Base-by-base conservation (phyloP, 1,284 basidiomycete genomes). In the Bjerkandera adusta region DNA sequence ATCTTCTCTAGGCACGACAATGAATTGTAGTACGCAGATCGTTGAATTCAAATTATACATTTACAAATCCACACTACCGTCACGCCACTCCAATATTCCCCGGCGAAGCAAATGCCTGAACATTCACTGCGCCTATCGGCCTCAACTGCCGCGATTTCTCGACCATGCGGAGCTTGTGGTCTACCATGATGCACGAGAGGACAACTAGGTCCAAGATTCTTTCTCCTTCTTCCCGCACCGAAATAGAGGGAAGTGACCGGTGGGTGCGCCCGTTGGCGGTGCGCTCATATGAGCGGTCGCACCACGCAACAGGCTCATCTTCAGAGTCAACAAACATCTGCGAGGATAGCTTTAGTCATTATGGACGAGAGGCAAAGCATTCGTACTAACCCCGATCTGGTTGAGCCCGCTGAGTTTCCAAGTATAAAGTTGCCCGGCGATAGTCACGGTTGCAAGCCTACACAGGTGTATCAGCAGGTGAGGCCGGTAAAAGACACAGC, bases 361-460 rank as follows among this genome's bases (percentile, higher is more conserved):
- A 22, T 38, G 5, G 3, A 4, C 2, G 5, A 38, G 12, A 25
- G 12, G 18, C 22, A 3, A 10, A 6, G 32, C 7, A 38, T 7
- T 10, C 25, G 8, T 2, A 42, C 35, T 38, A 12, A 49, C 47
- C 4, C 8, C 29, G 3, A 49, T 8, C 7, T 25, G 29, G 22
- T 40, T 34, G 13, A 8, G 21, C 15, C 20, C 24, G 29, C 29
- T 34, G 11, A 12, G 20, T 24, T 32, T 30, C 47, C 47, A 49
- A 24, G 37, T 33, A 16, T 38, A 48, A n/a, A 16, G 33, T 5
- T 22, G 13, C 7, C 26, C 43, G 22, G 16, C 27, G 11, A 39
- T 20, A 24, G 15, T 4, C 34, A 49, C 39, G 3, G 18, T 45
- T 10, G 42, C 47, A 4, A 43, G 47, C 10, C 47, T 49, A 21